phyloP scores from a whole-genome alignment of 129 eudicot genomes.

The Rutidosis leptorrhynchoides region DNA sequence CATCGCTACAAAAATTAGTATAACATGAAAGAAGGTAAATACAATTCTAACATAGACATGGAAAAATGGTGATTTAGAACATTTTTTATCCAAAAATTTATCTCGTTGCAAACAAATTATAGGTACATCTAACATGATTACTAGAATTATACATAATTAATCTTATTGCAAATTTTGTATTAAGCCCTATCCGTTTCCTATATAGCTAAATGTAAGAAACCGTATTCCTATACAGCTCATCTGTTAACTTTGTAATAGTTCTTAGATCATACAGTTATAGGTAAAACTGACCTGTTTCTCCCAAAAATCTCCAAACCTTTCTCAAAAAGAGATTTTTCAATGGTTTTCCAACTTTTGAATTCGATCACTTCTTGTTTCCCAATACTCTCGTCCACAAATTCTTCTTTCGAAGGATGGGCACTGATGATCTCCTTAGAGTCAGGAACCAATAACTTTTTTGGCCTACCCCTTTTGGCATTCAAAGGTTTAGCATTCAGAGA shows the following conservation, averaged over 20 bases:
- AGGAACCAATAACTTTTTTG: constrained; percentile 38
- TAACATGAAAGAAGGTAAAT: neutral
- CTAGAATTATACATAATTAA: neutral
- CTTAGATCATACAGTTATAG: constrained; percentile 11
- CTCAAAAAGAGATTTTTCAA: constrained; percentile 82
- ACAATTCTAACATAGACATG: neutral
- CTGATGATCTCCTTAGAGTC: constrained; percentile 42
- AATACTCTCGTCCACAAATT: constrained; percentile 58
- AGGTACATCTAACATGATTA: constrained; percentile 7
- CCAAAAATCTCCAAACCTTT: constrained; percentile 91
- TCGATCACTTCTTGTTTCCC: constrained; percentile 46
- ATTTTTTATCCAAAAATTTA: neutral
- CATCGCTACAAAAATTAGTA: neutral
- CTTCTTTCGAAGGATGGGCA: constrained; percentile 50
- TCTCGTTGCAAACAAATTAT: neutral
- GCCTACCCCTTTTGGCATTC: constrained; percentile 48
- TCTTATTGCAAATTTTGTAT: neutral
- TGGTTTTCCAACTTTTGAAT: constrained; percentile 61
- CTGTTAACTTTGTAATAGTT: constrained; percentile 10
- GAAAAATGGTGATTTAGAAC: neutral
- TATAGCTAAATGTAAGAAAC: neutral
- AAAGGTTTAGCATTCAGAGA: constrained; percentile 51
- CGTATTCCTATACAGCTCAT: constrained; percentile 4
- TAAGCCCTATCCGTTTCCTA: neutral
- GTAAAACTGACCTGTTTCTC: constrained; percentile 60